Conservation (phyloP, 1,139 yeast species). For the Yamadazyma membranifaciens region DNA sequence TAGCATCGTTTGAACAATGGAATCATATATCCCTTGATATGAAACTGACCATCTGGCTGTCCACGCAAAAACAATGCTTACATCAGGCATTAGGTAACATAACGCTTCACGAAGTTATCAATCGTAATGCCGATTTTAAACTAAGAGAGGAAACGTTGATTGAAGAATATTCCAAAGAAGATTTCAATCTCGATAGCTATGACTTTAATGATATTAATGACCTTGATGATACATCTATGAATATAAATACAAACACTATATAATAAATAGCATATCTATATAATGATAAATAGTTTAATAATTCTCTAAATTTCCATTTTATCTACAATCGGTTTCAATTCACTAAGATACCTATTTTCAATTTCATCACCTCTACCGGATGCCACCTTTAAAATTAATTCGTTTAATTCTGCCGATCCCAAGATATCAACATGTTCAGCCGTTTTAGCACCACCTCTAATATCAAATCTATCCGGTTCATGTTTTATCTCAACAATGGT, state of each 20-base stretch:
- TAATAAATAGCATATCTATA: not conserved
- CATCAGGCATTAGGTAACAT: constrained; percentile 4
- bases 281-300: not conserved
- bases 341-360: constrained; percentile 57
- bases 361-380: constrained; percentile 74
- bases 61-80: constrained; percentile 4
- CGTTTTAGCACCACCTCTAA: constrained; percentile 95
- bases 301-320: constrained; percentile 31
- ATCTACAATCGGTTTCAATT: constrained; percentile 57
- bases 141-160: not conserved
- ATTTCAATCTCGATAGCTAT: not conserved
- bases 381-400: constrained; percentile 76
- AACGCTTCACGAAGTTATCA: constrained; percentile 6
- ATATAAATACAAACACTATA: too few relatives aligned
- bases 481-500: constrained; percentile 87
- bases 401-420: constrained; percentile 91
- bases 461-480: constrained; percentile 90
- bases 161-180: constrained; percentile 3
- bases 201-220: constrained; percentile 4
- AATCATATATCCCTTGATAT: constrained; percentile 4
- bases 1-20: constrained; percentile 7
- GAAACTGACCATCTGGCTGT: constrained; percentile 7
- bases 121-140: constrained; percentile 1
- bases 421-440: constrained; percentile 97
- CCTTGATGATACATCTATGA: not conserved